Percentiles rank a stretch among this genome's conserved stretches.
phyloP scores from a whole-genome alignment of 1,284 basidiomycete species.

The Coniferiporia weirii region DNA sequence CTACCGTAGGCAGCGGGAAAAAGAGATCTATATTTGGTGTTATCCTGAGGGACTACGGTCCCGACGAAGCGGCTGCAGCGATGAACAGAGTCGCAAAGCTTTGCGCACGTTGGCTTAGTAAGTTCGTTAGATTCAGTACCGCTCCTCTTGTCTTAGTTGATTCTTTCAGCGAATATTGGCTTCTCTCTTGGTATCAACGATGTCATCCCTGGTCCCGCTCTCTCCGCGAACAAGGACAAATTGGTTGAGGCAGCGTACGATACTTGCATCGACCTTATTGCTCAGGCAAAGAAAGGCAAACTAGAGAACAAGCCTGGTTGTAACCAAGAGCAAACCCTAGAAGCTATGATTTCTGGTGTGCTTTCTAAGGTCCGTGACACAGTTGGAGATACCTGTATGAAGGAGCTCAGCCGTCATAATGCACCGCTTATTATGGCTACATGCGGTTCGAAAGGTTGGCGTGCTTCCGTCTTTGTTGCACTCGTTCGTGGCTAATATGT shows the following conservation, averaged over 20 bases:
- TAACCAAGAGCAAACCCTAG: constrained; percentile 94
- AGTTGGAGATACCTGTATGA: constrained; percentile 98
- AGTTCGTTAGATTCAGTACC: constrained; percentile 25
- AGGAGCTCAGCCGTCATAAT: constrained; percentile 92
- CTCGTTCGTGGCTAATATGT: not conserved
- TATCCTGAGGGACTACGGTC: constrained; percentile 95
- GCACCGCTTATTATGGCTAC: constrained; percentile 99
- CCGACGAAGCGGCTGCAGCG: constrained; percentile 88
- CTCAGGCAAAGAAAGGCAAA: constrained; percentile 86
- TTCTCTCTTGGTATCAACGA: constrained; percentile 99
- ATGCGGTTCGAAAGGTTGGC: constrained; percentile 92
- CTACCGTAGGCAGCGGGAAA: constrained; percentile 96
- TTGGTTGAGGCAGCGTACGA: constrained; percentile 89
- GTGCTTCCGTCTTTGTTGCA: not conserved
- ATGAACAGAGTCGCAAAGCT: constrained; percentile 98
- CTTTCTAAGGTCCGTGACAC: constrained; percentile 94
- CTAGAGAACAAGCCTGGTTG: constrained; percentile 96
- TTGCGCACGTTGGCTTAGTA: constrained; percentile 90
- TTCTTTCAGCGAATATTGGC: constrained; percentile 79
- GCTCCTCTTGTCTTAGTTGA: not conserved
- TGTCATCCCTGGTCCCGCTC: constrained; percentile 88
- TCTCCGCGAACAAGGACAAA: constrained; percentile 78
- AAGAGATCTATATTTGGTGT: constrained; percentile 99
- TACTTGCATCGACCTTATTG: constrained; percentile 84
- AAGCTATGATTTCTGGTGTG: constrained; percentile 91